Percentiles rank a stretch among this genome's conserved stretches.
Conservation (phyloP, 805 yeast genomes). For the Lipomyces sp. region DNA sequence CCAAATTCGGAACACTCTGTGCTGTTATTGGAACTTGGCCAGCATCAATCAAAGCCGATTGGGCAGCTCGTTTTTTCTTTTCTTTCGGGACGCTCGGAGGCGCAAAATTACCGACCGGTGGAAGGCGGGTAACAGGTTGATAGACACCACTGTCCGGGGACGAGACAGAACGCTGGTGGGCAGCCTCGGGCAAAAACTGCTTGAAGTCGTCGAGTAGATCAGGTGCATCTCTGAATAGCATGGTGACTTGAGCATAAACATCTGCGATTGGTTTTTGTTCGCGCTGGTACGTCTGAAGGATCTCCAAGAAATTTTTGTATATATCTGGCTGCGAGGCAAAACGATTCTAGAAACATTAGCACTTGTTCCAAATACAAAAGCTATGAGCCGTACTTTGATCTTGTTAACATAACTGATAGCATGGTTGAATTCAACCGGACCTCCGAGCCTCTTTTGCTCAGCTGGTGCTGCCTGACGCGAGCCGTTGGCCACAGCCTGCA, state of each 20-base stretch:
- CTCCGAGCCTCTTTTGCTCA: slow-evolving; percentile 45
- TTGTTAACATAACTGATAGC: slow-evolving; percentile 96
- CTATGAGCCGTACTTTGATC: slow-evolving; percentile 57
- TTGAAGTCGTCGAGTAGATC: slow-evolving; percentile 93
- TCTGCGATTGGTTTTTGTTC: slow-evolving; percentile 95
- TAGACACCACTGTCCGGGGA: slow-evolving; percentile 39
- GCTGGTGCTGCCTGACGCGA: slow-evolving; percentile 33
- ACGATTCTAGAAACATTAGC: slow-evolving; percentile 54
- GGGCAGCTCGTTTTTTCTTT: slow-evolving; percentile 38
- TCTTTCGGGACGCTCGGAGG: slow-evolving; percentile 52
- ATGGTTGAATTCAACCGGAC: slow-evolving; percentile 93
- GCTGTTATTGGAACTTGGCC: background rate
- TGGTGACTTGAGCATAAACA: slow-evolving; percentile 91
- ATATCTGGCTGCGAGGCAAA: slow-evolving; percentile 94
- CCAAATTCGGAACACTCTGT: slow-evolving; percentile 6
- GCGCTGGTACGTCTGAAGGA: slow-evolving; percentile 92
- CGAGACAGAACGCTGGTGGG: slow-evolving; percentile 44
- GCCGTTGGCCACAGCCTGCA: slow-evolving; percentile 38
- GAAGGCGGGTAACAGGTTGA: slow-evolving; percentile 56
- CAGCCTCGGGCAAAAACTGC: slow-evolving; percentile 88
- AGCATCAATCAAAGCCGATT: slow-evolving; percentile 4
- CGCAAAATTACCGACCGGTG: slow-evolving; percentile 88
- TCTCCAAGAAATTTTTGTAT: slow-evolving; percentile 91
- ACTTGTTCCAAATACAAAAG: background rate
- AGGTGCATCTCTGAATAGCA: slow-evolving; percentile 88